phyloP scores from a whole-genome alignment of 176 grass and related monocot genomes.

The Oropetium thomaeum region DNA sequence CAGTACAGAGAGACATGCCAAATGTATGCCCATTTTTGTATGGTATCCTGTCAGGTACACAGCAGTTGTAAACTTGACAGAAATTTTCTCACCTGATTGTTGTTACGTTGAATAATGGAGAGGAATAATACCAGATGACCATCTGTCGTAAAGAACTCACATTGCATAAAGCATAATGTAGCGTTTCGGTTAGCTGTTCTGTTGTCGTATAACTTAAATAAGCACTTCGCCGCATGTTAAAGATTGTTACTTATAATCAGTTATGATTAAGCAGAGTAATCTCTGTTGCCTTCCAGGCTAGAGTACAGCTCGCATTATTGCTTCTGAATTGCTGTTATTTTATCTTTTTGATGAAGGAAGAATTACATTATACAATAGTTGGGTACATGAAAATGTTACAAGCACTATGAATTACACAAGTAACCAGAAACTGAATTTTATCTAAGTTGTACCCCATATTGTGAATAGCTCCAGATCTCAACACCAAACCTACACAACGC shows the following conservation, averaged over 20 bases:
- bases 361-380: too few species aligned
- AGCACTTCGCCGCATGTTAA: background rate
- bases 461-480: too few species aligned
- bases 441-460: too few species aligned
- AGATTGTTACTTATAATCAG: background rate
- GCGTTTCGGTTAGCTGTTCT: background rate
- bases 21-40: background rate
- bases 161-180: background rate
- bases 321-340: background rate
- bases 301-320: background rate
- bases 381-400: too few species aligned
- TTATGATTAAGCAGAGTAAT: background rate
- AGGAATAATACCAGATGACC: background rate
- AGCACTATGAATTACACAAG: too few species aligned
- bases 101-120: background rate
- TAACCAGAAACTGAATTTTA: too few species aligned
- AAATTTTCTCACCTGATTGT: background rate
- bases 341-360: too few species aligned
- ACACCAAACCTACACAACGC: too few species aligned
- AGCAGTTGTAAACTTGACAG: background rate
- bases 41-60: background rate
- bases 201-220: background rate
- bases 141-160: background rate
- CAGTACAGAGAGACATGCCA: background rate
- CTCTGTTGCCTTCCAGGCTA: background rate